Percentiles rank a stretch among this genome's conserved stretches.
These are phyloP conservation scores for Dendrostoma leiphaemia DNA, from an alignment of 2,329 filamentous ascomycete genomes.

Conservation along the genomic window DNA sequence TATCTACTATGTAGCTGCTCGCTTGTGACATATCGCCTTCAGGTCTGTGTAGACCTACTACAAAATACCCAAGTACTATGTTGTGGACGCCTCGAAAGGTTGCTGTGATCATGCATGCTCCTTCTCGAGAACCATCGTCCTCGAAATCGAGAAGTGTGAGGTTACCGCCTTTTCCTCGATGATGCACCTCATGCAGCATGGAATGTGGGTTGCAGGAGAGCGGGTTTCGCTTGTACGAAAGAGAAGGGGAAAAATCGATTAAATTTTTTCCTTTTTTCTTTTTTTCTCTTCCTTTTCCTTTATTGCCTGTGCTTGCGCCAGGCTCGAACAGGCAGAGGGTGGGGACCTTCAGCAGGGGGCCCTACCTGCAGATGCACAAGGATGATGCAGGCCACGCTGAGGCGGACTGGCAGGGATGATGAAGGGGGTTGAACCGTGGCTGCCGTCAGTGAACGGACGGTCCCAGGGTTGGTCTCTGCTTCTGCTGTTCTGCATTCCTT, in stretches of 20 bases:
- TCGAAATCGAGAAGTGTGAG: background rate
- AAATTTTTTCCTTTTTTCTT: background rate
- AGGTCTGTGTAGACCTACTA: no score
- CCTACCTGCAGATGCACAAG: no score
- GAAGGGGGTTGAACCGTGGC: background rate
- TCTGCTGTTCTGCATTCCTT: background rate
- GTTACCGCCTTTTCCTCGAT: slow-evolving; percentile 10
- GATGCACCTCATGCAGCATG: slow-evolving; percentile 4
- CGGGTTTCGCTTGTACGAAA: background rate
- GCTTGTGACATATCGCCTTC: no score
- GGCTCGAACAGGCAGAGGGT: background rate
- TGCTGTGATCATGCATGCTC: no score
- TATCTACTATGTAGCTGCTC: no score
- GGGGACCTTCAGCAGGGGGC: background rate
- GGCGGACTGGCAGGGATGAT: background rate
- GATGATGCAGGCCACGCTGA: background rate
- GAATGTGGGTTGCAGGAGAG: background rate
- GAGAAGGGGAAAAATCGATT: background rate
- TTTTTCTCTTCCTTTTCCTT: background rate
- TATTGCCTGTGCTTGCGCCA: background rate
- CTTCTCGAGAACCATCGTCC: no score
- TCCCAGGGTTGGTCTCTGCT: background rate
- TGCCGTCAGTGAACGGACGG: no score
- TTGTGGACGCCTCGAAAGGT: no score
- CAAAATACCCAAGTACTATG: no score